Percentiles rank a stretch among this genome's conserved stretches.
phyloP scores from a whole-genome alignment of 1,139 yeast species.

The Saccharomyces hybrid region DNA sequence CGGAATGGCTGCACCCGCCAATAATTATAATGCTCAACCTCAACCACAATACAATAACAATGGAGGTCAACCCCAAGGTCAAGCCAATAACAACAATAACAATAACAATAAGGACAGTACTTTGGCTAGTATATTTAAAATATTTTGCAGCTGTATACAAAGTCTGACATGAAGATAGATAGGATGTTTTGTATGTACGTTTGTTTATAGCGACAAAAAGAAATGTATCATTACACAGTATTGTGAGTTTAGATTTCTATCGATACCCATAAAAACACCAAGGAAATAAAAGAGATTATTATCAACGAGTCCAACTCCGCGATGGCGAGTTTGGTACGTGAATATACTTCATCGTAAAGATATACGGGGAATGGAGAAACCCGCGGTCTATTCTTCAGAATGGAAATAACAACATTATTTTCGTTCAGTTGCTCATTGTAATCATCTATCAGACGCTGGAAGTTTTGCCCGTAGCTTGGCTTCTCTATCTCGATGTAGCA shows the following conservation, averaged over 20 bases:
- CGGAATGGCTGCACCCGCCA: constrained; percentile 17
- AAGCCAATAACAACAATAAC: background rate
- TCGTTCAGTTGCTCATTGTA: background rate
- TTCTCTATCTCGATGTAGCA: background rate
- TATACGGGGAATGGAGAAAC: background rate
- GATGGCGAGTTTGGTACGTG: background rate
- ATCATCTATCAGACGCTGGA: background rate
- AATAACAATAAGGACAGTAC: constrained; percentile 2
- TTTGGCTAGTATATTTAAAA: background rate
- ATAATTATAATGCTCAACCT: constrained; percentile 5
- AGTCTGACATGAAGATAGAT: background rate
- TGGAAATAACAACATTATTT: background rate
- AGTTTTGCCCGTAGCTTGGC: background rate
- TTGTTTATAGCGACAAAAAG: background rate
- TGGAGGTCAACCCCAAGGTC: background rate
- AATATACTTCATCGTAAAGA: background rate
- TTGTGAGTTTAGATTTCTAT: background rate
- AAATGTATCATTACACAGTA: background rate
- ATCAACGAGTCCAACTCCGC: background rate
- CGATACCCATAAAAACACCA: background rate
- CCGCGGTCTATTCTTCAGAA: background rate
- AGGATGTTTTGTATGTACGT: background rate
- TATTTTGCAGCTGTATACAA: background rate
- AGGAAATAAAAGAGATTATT: background rate
- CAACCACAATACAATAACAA: background rate